Conservation (phyloP, 768 basidiomycete species). For the Boletus edulis region DNA sequence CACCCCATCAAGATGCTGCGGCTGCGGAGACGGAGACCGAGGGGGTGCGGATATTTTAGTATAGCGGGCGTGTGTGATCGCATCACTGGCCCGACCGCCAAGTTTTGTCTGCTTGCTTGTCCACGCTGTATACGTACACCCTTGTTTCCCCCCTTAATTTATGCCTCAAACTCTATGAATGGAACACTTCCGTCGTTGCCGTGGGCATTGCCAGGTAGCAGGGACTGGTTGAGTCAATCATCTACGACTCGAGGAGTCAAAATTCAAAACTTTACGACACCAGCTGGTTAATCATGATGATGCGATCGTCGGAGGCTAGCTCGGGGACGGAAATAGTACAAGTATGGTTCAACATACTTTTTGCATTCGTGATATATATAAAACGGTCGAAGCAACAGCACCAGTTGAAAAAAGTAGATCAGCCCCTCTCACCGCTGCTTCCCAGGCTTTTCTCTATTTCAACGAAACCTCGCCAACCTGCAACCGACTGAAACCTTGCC, state of each 20-base stretch:
- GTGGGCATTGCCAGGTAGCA: too few relatives aligned
- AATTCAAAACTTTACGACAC: too few relatives aligned
- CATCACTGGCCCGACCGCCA: too few relatives aligned
- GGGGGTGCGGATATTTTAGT: background rate
- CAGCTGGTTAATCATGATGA: background rate
- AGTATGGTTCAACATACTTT: constrained; percentile 24
- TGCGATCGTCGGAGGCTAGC: background rate
- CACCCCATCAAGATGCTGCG: background rate
- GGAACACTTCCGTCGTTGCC: too few relatives aligned
- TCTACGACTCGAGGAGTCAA: too few relatives aligned
- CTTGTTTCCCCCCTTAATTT: too few relatives aligned
- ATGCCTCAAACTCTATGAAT: too few relatives aligned
- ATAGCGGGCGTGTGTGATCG: too few relatives aligned
- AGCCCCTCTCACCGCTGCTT: constrained; percentile 12
- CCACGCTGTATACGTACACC: too few relatives aligned
- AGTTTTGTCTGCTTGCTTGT: too few relatives aligned
- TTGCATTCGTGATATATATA: constrained; percentile 32
- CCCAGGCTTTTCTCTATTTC: constrained; percentile 12
- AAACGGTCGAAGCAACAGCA: constrained; percentile 23
- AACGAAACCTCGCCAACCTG: constrained; percentile 12
- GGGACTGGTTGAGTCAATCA: too few relatives aligned
- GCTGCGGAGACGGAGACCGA: background rate
- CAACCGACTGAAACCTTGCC: constrained; percentile 14
- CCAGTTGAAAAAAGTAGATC: constrained; percentile 22
- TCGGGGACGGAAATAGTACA: constrained; percentile 3